Conservation (phyloP, 2,329 filamentous ascomycete genomes). For the Tetracladium maxilliforme region DNA sequence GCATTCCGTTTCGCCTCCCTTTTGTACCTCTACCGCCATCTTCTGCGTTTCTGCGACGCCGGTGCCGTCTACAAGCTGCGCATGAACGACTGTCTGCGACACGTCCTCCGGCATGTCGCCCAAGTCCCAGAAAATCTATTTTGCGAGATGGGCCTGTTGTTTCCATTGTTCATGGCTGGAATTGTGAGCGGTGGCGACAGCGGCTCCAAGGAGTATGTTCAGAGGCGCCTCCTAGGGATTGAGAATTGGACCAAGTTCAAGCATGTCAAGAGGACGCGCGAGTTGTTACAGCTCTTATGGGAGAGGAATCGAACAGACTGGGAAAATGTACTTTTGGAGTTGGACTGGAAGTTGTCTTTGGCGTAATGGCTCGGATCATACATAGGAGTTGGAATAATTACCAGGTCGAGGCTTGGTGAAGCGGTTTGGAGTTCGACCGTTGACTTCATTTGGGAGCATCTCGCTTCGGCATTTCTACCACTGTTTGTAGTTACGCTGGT, state of each 20-base stretch:
- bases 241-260: conserved; percentile 5
- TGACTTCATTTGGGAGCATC: too few relatives aligned
- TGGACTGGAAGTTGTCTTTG: conserved; percentile 5
- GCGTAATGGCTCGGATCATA: too few relatives aligned
- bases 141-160: conserved; percentile 4
- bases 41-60: conserved; percentile 1
- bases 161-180: conserved; percentile 5
- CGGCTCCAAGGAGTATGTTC: conserved; percentile 2
- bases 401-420: too few relatives aligned
- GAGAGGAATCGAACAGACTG: conserved; percentile 5
- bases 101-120: conserved; percentile 3
- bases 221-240: conserved; percentile 3
- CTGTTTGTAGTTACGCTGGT: too few relatives aligned
- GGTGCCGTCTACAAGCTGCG: conserved; percentile 1
- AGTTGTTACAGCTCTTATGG: conserved; percentile 4
- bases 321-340: conserved; percentile 3
- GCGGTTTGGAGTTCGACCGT: too few relatives aligned
- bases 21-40: conserved; percentile 5
- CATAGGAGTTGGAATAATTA: too few relatives aligned
- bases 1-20: conserved; percentile 6
- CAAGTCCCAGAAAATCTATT: conserved; percentile 3
- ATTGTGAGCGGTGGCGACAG: conserved; percentile 2
- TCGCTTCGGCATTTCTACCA: too few relatives aligned
- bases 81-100: conserved; percentile 3
- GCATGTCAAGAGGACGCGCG: conserved; percentile 3